Base-by-base conservation (phyloP, 495 filamentous ascomycete species). In the Penicillium subrubescens region DNA sequence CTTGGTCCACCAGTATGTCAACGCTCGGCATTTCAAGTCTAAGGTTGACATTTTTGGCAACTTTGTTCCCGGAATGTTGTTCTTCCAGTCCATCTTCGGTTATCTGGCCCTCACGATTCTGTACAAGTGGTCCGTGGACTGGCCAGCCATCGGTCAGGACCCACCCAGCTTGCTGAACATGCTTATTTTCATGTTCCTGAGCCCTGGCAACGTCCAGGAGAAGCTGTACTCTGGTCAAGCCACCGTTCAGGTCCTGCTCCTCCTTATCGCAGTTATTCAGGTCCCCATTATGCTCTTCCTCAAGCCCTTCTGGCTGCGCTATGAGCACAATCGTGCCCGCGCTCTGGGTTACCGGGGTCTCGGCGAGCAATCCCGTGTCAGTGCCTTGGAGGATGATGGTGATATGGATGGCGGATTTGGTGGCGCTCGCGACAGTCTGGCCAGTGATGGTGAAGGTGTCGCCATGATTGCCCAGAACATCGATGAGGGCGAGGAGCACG, bases 121-220 rank as follows among this genome's bases (percentile, higher is more conserved):
- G 74, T 97, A 96, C 82, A 99, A 99, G 78, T 99, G 95, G 95
- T 88, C 86, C 21, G 83, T 97, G 43, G 89, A 98, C 74, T 99
- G 95, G 95, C 75, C 80, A 63, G 88, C 82, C 25, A 86, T 75
- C n/a, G 77, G 71, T n/a, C 61, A 72, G 29, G 80, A 83, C 33
- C 92, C 96, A 3, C 95, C 95, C 0, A 90, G 92, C 68, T 82
- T 99, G 29, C 80, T 99, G 62, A 99, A 99, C 84, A 97, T 97
- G 93, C 84, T 99, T 67, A 99, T 99, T 73, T 96, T 97, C 85
- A 99, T 99, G 95, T 98, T 99, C 82, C 81, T 99, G 57, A 86
- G 87, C 58, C 95, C 95, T 6, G 92, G 92, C 27, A 90, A 74
- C 0, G 80, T 98, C 52, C 86, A 90, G 48, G 85, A 88, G 59